These are phyloP conservation scores for Entomortierella chlamydospora DNA, from an alignment of 192 early-diverging fungal species.

Conservation along the genomic window DNA sequence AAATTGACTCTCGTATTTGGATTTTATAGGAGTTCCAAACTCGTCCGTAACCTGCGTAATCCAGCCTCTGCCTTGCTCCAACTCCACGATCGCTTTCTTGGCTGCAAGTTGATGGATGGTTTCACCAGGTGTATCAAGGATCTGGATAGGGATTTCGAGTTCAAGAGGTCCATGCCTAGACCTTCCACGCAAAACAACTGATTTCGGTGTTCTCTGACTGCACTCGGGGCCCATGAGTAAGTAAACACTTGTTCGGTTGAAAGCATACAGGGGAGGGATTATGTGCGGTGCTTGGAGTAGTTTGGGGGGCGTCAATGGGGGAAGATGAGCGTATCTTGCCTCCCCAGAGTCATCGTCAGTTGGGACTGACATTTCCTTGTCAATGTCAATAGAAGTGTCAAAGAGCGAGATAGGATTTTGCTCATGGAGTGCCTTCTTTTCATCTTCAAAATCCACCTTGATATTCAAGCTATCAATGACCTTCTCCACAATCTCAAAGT, in stretches of 20 bases:
- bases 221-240: conserved; percentile 51
- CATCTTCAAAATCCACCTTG: neutral
- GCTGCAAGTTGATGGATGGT: conserved; percentile 59
- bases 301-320: conserved; percentile 11
- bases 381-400: conserved; percentile 23
- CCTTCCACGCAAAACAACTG: conserved; percentile 35
- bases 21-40: neutral
- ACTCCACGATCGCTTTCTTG: conserved; percentile 55
- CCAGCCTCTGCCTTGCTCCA: conserved; percentile 59
- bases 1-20: conserved; percentile 11
- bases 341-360: conserved; percentile 1
- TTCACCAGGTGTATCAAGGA: conserved; percentile 13
- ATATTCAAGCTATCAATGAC: conserved; percentile 21
- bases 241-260: conserved; percentile 54
- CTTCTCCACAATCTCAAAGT: conserved; percentile 11
- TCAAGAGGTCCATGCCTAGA: conserved; percentile 57
- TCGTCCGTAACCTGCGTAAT: conserved; percentile 29
- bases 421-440: neutral
- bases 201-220: conserved; percentile 20
- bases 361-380: neutral
- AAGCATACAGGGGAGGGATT: conserved; percentile 46
- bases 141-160: conserved; percentile 47
- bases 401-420: conserved; percentile 34
- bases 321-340: conserved; percentile 17
- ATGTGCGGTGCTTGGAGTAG: conserved; percentile 54